Conservation (phyloP, 2,329 filamentous ascomycete genomes). For the Fusarium sp. region DNA sequence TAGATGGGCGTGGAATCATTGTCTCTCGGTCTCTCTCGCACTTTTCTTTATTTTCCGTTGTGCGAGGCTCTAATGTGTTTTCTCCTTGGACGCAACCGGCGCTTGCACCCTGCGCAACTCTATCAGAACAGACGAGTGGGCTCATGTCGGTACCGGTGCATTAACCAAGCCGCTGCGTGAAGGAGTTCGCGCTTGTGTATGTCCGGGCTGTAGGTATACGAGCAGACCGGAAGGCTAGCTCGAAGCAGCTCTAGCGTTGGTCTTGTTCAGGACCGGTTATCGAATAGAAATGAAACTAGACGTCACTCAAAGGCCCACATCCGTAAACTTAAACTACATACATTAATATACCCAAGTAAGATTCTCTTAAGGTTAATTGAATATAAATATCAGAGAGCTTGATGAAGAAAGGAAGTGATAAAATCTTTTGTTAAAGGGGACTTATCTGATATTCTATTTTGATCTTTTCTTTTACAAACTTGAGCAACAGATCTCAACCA, state of each 20-base stretch:
- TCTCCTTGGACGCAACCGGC: neutral
- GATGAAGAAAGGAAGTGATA: neutral
- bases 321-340: neutral
- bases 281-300: neutral
- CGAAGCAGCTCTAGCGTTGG: neutral
- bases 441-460: neutral
- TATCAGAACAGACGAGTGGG: neutral
- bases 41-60: neutral
- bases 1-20: neutral
- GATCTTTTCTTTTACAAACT: neutral
- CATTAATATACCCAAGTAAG: neutral
- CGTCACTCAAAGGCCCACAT: accelerated
- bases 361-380: no score
- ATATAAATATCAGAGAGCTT: neutral
- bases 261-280: accelerated
- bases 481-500: neutral
- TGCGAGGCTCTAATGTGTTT: neutral
- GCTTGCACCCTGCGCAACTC: neutral
- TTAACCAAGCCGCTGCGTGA: neutral
- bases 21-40: neutral
- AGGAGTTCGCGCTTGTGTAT: neutral
- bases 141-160: neutral
- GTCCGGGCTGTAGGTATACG: neutral
- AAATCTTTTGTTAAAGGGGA: no score
- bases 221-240: neutral